Evolutionary conservation across 1,284 basidiomycete species (phyloP), one percentile per base, ranked within the genome.

Genomic region (Laetiporus sulphureus): DNA sequence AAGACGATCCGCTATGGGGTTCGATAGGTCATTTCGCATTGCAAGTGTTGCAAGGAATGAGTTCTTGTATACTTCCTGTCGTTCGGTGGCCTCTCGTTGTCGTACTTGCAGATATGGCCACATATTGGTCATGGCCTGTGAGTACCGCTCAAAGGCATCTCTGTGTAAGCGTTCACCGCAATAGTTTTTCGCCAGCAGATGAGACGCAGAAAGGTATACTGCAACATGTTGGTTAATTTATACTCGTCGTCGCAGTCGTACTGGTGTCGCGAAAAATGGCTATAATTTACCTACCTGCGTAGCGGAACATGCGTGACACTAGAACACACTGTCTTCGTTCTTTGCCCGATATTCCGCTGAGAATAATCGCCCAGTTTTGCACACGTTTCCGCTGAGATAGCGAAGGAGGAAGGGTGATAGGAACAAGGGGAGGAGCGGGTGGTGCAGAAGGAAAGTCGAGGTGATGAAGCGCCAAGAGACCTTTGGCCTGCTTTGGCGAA

Each of bases 21-120:
- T 49, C n/a, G 43, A 50, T 11, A 52, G 43, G 4, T 49, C 49
- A 7, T 35, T 37, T 10, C 40, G 30, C 24, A 11, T 16, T 27
- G 71, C 58, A 24, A 64, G 57, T 20, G 46, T 56, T 3, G 66
- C 64, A 20, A 83, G 55, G 54, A 81, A 82, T 5, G 78, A 76
- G 3, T 46, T 40, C 11, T 59, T 45, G 52, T 73, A 82, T n/a
- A 53, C 47, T 6, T 43, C 42, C 41, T 60, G 66, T 29, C 72
- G 65, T 20, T 47, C 44, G 0, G 41, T 32, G 2, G 57, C 51
- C 54, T 84, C 79, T 7, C 52, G 44, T 42, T 66, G 53, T n/a
- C 83, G 71, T 15, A 64, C 51, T 18, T 58, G 61, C 24, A 84
- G 66, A 55, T 84, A 84, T 3, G 82, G 79, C 83, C 83, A 86